Base-by-base conservation (phyloP, 1,139 yeast genomes). In the Magnusiomyces suaveolens region DNA sequence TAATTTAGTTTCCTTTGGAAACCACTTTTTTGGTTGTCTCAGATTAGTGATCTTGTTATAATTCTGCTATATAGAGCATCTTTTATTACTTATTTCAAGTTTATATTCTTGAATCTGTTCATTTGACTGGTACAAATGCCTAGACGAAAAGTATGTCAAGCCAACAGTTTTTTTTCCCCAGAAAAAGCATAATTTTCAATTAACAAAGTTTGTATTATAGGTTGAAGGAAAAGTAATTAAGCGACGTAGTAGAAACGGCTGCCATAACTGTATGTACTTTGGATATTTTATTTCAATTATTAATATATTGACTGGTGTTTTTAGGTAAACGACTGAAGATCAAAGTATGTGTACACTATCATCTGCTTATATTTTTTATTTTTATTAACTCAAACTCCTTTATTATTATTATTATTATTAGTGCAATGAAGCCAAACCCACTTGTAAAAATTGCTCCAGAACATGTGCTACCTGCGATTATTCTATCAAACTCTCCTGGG, bases 401-500 rank as follows among this genome's bases (percentile, higher is more conserved):
- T 18, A 41, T n/a, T n/a, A n/a, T n/a, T n/a, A n/a, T 23, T 8
- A 12, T 20, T 41, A 82, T 63, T 77, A 80, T 47, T 82, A 84
- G 66, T 86, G 95, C 64, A 84, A 83, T 62, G 94, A 85, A 64
- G 60, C 51, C n/a, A 83, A 82, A 62, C 95, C 95, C 0, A 57
- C 63, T 0, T 87, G 95, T 62, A 65, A 77, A 1, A 74, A 78
- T 57, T 87, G 95, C 64, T 52, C 66, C 2, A 81, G 78, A 58
- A 70, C 78, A 1, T 68, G 70, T n/a, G 60, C 71, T 12, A 59
- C 65, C 1, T 86, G 95, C 68, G 90, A 84, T 62, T 86, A 86
- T 63, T 73, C 84, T 2, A 63, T 84, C 26, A 80, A 76, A 59
- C 71, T 86, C 46, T 79, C 82, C 0, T 86, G 95, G 95, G 92